phyloP scores from a whole-genome alignment of 1,284 basidiomycete genomes.

The Sparassis latifolia region DNA sequence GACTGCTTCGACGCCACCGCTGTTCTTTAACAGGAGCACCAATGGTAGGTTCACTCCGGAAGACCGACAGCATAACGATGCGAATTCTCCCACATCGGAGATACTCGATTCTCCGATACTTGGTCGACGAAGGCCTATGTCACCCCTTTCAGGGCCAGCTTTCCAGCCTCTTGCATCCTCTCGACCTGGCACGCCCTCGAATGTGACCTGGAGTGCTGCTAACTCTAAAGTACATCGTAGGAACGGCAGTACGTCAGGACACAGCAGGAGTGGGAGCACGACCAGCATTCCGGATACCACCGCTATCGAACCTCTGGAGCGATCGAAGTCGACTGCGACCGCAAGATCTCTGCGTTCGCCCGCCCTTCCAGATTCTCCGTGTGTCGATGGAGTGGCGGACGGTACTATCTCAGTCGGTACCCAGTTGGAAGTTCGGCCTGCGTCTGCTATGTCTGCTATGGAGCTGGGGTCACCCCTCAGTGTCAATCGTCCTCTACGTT shows the following conservation, averaged over 20 bases:
- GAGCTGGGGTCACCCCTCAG: constrained; percentile 46
- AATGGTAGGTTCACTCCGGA: constrained; percentile 61
- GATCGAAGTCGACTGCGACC: constrained; percentile 29
- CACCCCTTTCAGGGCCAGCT: constrained; percentile 53
- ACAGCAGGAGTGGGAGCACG: constrained; percentile 52
- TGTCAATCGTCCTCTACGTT: constrained; percentile 40
- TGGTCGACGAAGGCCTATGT: constrained; percentile 54
- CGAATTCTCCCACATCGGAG: constrained; percentile 22
- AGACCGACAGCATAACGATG: constrained; percentile 27
- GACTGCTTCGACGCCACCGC: constrained; percentile 32
- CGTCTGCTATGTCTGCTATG: constrained; percentile 45
- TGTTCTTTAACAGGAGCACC: constrained; percentile 51
- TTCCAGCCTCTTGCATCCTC: constrained; percentile 57
- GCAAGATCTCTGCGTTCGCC: constrained; percentile 48
- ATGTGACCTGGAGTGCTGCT: constrained; percentile 47
- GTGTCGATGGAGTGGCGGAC: constrained; percentile 27
- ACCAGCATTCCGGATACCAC: constrained; percentile 23
- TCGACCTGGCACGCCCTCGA: constrained; percentile 67
- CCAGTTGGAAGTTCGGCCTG: constrained; percentile 32
- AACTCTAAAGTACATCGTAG: constrained; percentile 19
- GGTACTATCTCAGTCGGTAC: constrained; percentile 18
- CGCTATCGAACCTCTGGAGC: constrained; percentile 23
- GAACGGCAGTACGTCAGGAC: constrained; percentile 32
- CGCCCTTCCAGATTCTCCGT: constrained; percentile 52
- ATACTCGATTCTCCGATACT: constrained; percentile 42